Evolutionary conservation across 495 filamentous ascomycete species (phyloP).

Genomic region (Echria macrotheca): DNA sequence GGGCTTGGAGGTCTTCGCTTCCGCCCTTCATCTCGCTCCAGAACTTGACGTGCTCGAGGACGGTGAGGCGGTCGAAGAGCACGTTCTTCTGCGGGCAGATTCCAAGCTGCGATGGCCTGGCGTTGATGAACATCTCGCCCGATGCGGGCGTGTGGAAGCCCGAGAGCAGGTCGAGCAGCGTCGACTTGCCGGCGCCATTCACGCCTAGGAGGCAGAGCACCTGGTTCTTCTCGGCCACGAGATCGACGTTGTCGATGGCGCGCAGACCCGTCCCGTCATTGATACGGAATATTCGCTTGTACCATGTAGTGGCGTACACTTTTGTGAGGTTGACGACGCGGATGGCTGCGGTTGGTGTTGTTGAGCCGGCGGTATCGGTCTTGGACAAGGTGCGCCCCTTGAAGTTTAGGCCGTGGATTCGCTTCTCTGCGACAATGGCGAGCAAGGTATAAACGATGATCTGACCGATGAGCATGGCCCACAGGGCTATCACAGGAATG

Average conservation of each 20-base stretch:
- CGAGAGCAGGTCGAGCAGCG: conserved; percentile 74
- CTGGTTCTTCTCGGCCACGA: conserved; percentile 61
- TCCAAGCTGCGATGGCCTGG: conserved; percentile 29
- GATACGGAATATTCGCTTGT: conserved; percentile 45
- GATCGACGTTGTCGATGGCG: conserved; percentile 60
- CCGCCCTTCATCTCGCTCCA: conserved; percentile 66
- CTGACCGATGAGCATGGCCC: conserved; percentile 62
- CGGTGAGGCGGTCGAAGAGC: conserved; percentile 71
- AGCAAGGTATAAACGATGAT: conserved; percentile 63
- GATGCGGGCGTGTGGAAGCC: conserved; percentile 61
- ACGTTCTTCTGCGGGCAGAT: conserved; percentile 83
- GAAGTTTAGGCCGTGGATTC: conserved; percentile 62
- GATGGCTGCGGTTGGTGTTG: conserved; percentile 26
- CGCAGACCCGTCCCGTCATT: conserved; percentile 50
- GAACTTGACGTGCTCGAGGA: conserved; percentile 68
- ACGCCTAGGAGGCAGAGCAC: conserved; percentile 74
- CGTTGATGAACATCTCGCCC: conserved; percentile 62
- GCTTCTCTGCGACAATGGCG: conserved; percentile 60
- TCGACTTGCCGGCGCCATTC: conserved; percentile 79
- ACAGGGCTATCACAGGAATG: conserved; percentile 34
- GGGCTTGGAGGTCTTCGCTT: conserved; percentile 43
- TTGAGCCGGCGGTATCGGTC: conserved; percentile 19
- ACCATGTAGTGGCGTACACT: conserved; percentile 62
- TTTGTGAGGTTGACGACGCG: conserved; percentile 63
- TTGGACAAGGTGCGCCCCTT: conserved; percentile 48